Base-by-base conservation (phyloP, 345 rosid species). In the Syzygium aqueum region DNA sequence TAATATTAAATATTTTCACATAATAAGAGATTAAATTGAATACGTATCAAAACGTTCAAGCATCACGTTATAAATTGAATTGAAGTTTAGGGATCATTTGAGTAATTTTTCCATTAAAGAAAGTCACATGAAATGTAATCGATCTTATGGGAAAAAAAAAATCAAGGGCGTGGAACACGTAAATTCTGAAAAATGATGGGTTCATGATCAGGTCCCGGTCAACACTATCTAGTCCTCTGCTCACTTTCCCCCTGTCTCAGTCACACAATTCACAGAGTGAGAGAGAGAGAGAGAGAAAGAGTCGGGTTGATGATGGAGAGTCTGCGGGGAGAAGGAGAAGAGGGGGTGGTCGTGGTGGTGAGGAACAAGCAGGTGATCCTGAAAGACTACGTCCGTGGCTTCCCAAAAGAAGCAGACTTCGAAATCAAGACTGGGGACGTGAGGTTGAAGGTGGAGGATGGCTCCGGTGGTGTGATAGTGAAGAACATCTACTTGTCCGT, bases 321-420 rank as follows among this genome's bases (percentile, higher is more conserved):
- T 33, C 15, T 5, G 87, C 46, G 54, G 67, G 83, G 53, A 84
- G 77, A 57, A 77, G 83, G 27, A 65, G 80, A 16, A 51, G 50
- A 59, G 56, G 49, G 9, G 56, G 43, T 53, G 65, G 77, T 51
- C 25, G 43, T 16, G 23, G 86, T 83, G 54, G 49, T 84, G 37
- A 84, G 83, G 65, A 85, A 85, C 87, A 88, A 85, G 77, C 85
- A 85, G 87, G 85, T 85, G 85, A 54, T 77, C 37, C 86, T 88
- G 61, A 88, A 85, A 51, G 53, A 77, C 85, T 30, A 88, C 85
- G 77, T 57, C 85, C 33, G 56, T 40, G 89, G 89, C 12, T 10
- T 27, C 87, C 89, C 89, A 6, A 85, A 78, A 49, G 85, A 88
- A 50, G 40, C 87, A 5, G 89, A 88, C 51, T 85, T 88, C 61